phyloP scores from a whole-genome alignment of 345 rosid genomes.

The Salix brachista region DNA sequence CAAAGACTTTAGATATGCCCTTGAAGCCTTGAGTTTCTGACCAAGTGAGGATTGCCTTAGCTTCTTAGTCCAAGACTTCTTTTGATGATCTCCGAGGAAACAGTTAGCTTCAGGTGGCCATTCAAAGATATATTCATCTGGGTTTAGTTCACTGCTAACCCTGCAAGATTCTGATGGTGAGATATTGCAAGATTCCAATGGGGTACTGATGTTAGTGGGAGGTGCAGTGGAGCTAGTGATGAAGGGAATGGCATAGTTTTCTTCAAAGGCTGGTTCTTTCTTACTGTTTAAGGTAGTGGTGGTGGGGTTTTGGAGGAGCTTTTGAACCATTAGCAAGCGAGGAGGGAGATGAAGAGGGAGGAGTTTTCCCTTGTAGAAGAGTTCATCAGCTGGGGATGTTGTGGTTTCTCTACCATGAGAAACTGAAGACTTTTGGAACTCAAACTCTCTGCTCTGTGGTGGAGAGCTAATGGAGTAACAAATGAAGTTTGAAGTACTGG shows the following conservation, averaged over 20 bases:
- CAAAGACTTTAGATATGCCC: slow-evolving; percentile 57
- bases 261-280: slow-evolving; percentile 26
- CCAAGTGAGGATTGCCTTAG: slow-evolving; percentile 51
- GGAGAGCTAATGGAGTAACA: slow-evolving; percentile 51
- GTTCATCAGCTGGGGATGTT: slow-evolving; percentile 82
- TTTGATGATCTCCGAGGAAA: slow-evolving; percentile 33
- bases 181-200: slow-evolving; percentile 36
- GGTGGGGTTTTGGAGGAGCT: slow-evolving; percentile 44
- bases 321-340: slow-evolving; percentile 69
- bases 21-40: slow-evolving; percentile 69
- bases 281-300: slow-evolving; percentile 8
- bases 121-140: slow-evolving; percentile 56
- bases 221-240: slow-evolving; percentile 8
- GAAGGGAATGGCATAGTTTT: slow-evolving; percentile 23
- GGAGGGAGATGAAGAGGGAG: slow-evolving; percentile 95
- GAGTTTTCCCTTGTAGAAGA: slow-evolving; percentile 88
- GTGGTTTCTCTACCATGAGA: slow-evolving; percentile 34
- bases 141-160: slow-evolving; percentile 48
- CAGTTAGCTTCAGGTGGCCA: slow-evolving; percentile 50
- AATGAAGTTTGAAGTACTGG: slow-evolving; percentile 39
- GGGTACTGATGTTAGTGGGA: slow-evolving; percentile 16
- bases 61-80: slow-evolving; percentile 44
- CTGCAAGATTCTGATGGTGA: slow-evolving; percentile 59
- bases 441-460: slow-evolving; percentile 68
- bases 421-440: slow-evolving; percentile 70